phyloP scores from a whole-genome alignment of 768 basidiomycete genomes.

The Obba rivulosa region DNA sequence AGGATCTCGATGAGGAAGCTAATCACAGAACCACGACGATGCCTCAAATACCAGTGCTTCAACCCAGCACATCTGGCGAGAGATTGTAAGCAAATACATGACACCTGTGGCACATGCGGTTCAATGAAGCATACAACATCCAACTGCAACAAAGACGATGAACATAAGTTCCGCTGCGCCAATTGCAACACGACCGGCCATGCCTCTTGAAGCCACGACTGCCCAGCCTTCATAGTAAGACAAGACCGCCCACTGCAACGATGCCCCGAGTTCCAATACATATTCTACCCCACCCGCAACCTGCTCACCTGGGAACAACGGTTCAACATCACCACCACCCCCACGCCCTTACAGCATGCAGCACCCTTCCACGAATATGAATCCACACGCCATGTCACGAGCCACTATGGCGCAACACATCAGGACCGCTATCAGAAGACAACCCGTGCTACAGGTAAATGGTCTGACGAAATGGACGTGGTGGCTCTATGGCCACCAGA shows the following conservation, averaged over 20 bases:
- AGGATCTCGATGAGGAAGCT: conserved; percentile 10
- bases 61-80: conserved; percentile 9
- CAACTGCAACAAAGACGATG: conserved; percentile 10
- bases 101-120: conserved; percentile 15
- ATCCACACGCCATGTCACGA: too few species aligned
- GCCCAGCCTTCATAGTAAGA: conserved; percentile 13
- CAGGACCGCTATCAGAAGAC: too few species aligned
- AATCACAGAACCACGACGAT: conserved; percentile 18
- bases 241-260: neutral
- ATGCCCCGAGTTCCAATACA: conserved; percentile 2
- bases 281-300: conserved; percentile 4
- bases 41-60: conserved; percentile 23
- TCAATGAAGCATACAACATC: conserved; percentile 14
- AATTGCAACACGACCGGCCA: conserved; percentile 25
- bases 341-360: neutral
- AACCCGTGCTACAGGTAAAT: neutral
- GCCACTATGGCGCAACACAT: neutral
- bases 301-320: conserved; percentile 10
- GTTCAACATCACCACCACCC: neutral
- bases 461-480: neutral
- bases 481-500: neutral
- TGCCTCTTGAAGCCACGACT: conserved; percentile 21
- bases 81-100: conserved; percentile 6
- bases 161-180: conserved; percentile 10
- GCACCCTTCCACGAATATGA: too few species aligned